These are phyloP conservation scores for Diaporthe nobilis DNA, from an alignment of 2,329 filamentous ascomycete species.

Conservation along the genomic window DNA sequence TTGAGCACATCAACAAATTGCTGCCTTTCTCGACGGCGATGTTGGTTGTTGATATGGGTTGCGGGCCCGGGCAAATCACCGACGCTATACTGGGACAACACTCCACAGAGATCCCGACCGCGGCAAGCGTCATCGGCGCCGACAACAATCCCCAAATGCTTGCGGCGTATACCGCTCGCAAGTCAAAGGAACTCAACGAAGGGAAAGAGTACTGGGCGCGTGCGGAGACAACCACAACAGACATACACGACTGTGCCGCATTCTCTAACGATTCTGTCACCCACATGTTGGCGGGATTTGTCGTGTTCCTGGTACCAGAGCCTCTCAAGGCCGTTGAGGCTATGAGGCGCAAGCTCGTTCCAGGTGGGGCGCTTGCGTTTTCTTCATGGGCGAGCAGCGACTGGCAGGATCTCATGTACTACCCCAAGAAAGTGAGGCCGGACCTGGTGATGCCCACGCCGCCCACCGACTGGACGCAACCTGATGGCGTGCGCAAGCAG, in stretches of 20 bases:
- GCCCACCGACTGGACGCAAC: constrained; percentile 35
- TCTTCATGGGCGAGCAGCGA: constrained; percentile 39
- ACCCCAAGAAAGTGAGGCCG: constrained; percentile 38
- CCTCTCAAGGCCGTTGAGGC: constrained; percentile 38
- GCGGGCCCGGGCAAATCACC: constrained; percentile 42
- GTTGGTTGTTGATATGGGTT: constrained; percentile 42
- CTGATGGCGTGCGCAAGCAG: constrained; percentile 32
- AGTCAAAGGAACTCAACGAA: constrained; percentile 29
- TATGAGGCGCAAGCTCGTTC: constrained; percentile 33
- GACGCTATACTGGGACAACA: constrained; percentile 39
- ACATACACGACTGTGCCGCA: constrained; percentile 38
- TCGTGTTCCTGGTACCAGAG: constrained; percentile 41
- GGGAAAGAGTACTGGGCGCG: constrained; percentile 37
- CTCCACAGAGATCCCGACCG: constrained; percentile 1
- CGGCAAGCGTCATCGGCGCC: constrained; percentile 38
- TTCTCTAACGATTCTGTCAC: constrained; percentile 38
- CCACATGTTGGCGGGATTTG: constrained; percentile 40
- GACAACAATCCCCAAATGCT: constrained; percentile 42
- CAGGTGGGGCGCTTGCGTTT: constrained; percentile 40
- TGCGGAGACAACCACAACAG: constrained; percentile 27
- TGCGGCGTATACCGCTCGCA: constrained; percentile 31
- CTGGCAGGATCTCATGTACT: constrained; percentile 40
- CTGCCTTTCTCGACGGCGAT: constrained; percentile 41
- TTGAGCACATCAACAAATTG: constrained; percentile 26
- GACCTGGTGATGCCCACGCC: constrained; percentile 34